Base-by-base conservation (phyloP, 345 rosid species). In the Physaria fendleri region DNA sequence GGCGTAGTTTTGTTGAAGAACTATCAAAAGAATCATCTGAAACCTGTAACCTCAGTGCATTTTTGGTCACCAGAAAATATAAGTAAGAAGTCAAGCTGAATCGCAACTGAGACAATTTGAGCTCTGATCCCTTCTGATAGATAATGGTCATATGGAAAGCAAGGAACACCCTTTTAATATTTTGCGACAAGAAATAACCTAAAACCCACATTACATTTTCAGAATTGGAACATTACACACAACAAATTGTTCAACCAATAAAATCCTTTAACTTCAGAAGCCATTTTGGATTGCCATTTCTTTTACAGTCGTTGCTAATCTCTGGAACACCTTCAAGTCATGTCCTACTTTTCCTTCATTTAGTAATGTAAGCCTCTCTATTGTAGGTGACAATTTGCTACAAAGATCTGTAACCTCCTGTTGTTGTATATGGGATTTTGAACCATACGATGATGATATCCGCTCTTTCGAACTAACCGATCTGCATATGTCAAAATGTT, bases 341-440 rank as follows among this genome's bases (percentile, higher is more conserved):
- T 72, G 88, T 38, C 94, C 94, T 1, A 79, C 70, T 73, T 89
- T 89, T 32, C 84, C 91, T 97, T 93, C 97, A 37, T 76, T 85
- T 21, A 89, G 78, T 68, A 80, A 71, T 59, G 79, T 91, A 15
- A 93, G 95, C 56, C 85, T 84, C 68, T 93, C 99, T 52, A 85
- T 76, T 27, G 78, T 74, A 45, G 95, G 80, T 65, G 83, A 71
- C 56, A 93, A 64, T 59, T 77, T 81, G 66, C 78, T 84, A 39
- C 85, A 80, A 40, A 89, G 67, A 35, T 63, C 56, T 53, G 81
- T 61, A 17, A 72, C 34, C 35, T 80, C 89, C 16, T 77, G 76
- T 55, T 64, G 79, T 55, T 64, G 79, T 2, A 16, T 33, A 57
- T 81, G 81, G 3, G 81, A 64, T 56, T 73, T 63, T 23, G 61